These are phyloP conservation scores for Pichia sp. DNA, from an alignment of 1,139 yeast genomes.

Conservation along the genomic window DNA sequence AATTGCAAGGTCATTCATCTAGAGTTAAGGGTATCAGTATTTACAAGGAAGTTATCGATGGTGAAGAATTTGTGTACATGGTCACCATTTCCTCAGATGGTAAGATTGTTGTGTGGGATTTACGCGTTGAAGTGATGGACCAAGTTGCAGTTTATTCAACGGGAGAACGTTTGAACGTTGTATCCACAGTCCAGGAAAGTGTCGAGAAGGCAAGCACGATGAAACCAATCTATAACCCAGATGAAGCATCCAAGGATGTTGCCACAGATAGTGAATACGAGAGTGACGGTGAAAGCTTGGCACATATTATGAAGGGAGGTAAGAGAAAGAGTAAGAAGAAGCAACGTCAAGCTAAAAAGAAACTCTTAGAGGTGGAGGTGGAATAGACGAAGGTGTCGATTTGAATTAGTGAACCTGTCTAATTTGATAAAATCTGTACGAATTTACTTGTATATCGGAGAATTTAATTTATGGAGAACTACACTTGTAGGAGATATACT, in stretches of 20 bases:
- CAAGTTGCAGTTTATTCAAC: slow-evolving; percentile 87
- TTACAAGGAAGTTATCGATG: slow-evolving; percentile 31
- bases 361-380: slow-evolving; percentile 47
- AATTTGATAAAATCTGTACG: no score
- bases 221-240: slow-evolving; percentile 51
- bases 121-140: slow-evolving; percentile 56
- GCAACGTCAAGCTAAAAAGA: slow-evolving; percentile 36
- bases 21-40: slow-evolving; percentile 75
- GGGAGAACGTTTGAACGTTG: slow-evolving; percentile 90
- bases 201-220: slow-evolving; percentile 68
- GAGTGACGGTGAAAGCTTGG: slow-evolving; percentile 45
- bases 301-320: slow-evolving; percentile 39
- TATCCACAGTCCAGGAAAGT: slow-evolving; percentile 67
- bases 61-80: slow-evolving; percentile 34
- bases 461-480: no score
- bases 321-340: slow-evolving; percentile 35
- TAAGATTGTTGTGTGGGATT: slow-evolving; percentile 84
- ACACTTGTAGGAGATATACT: no score
- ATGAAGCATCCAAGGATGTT: slow-evolving; percentile 16
- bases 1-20: slow-evolving; percentile 70
- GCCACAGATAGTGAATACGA: slow-evolving; percentile 62
- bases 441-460: no score
- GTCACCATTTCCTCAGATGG: slow-evolving; percentile 92
- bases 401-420: no score
- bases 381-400: no score